Percentiles rank a stretch among this genome's conserved stretches.
These are phyloP conservation scores for Rubia balearica DNA, from an alignment of 305 asterid genomes.

Conservation along the genomic window DNA sequence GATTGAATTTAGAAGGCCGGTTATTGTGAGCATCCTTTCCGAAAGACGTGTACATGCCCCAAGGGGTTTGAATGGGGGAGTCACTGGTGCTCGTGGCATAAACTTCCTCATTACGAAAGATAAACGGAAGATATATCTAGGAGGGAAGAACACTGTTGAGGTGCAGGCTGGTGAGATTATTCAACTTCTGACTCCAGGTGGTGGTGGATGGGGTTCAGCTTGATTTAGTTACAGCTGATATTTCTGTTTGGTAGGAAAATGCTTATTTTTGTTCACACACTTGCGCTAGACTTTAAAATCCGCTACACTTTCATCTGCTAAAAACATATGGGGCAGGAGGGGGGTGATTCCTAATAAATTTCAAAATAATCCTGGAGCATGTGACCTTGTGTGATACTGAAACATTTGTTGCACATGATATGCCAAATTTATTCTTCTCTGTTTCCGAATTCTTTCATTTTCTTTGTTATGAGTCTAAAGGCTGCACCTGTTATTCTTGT, in stretches of 20 bases:
- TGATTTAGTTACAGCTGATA: slow-evolving; percentile 5
- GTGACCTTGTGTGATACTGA: background rate
- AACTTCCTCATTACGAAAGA: slow-evolving; percentile 67
- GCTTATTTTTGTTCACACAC: background rate
- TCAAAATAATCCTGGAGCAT: background rate
- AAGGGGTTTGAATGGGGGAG: slow-evolving; percentile 76
- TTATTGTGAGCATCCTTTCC: slow-evolving; percentile 79
- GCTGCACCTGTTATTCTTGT: background rate
- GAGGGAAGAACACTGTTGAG: slow-evolving; percentile 82
- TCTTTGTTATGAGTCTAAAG: too few relatives aligned
- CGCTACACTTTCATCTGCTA: background rate
- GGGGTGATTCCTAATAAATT: background rate
- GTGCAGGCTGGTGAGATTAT: slow-evolving; percentile 83
- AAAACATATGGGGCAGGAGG: background rate
- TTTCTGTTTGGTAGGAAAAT: background rate
- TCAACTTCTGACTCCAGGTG: slow-evolving; percentile 87
- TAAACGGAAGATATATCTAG: slow-evolving; percentile 56
- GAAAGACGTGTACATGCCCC: slow-evolving; percentile 95
- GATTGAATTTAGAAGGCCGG: slow-evolving; percentile 68
- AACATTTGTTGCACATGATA: background rate
- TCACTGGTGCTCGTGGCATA: slow-evolving; percentile 70
- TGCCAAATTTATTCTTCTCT: background rate
- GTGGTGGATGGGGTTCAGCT: slow-evolving; percentile 85
- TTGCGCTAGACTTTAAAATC: background rate
- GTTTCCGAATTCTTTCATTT: background rate